Conservation (phyloP, 495 filamentous ascomycete species). For the Aspergillus nanangensis region DNA sequence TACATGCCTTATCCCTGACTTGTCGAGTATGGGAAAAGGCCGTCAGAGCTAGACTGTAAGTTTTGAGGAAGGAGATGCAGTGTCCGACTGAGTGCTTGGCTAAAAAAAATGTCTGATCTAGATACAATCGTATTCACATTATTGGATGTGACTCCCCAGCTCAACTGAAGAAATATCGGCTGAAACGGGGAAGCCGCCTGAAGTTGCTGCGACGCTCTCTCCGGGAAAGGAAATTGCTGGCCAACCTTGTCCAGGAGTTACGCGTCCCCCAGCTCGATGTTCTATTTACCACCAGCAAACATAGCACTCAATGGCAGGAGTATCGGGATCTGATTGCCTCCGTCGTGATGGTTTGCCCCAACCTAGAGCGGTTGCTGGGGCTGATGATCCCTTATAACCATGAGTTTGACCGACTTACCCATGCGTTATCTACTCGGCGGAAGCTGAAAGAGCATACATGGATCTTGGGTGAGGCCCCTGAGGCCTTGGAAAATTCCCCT, state of each 20-base stretch:
- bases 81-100: neutral
- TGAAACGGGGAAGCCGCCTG: slow-evolving; percentile 63
- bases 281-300: slow-evolving; percentile 45
- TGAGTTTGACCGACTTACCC: slow-evolving; percentile 67
- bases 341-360: slow-evolving; percentile 81
- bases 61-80: slow-evolving; percentile 1
- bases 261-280: slow-evolving; percentile 60
- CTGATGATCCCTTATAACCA: slow-evolving; percentile 67
- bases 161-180: slow-evolving; percentile 62
- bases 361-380: slow-evolving; percentile 71
- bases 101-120: slow-evolving; percentile 14
- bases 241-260: slow-evolving; percentile 67
- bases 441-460: slow-evolving; percentile 76
- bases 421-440: slow-evolving; percentile 72
- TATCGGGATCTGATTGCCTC: slow-evolving; percentile 72
- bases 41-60: slow-evolving; percentile 61
- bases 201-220: slow-evolving; percentile 74
- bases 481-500: slow-evolving; percentile 39
- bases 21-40: slow-evolving; percentile 64
- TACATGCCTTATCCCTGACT: slow-evolving; percentile 62
- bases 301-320: slow-evolving; percentile 47
- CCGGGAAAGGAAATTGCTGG: slow-evolving; percentile 62
- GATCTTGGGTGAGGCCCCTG: slow-evolving; percentile 56
- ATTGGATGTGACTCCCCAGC: slow-evolving; percentile 60
- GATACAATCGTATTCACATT: slow-evolving; percentile 68